Base-by-base conservation (phyloP, 139 green algal genomes). In the Pycnococcus provasolii region DNA sequence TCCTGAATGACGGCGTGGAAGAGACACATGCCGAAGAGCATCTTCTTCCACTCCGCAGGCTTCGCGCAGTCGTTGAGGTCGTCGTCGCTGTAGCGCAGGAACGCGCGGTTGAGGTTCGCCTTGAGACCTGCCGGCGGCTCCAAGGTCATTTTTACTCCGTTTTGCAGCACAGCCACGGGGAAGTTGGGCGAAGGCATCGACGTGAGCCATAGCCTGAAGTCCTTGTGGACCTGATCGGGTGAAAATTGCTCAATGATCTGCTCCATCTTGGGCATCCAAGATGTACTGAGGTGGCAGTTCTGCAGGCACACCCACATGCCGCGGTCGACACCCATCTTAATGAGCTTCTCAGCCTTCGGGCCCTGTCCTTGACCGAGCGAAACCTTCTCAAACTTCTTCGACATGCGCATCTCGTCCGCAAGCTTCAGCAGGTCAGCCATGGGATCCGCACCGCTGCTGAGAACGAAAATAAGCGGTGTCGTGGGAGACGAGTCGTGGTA, bases 351-450 rank as follows among this genome's bases (percentile, higher is more conserved):
- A 5, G 76, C 76, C 68, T 91, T 91, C 53, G 86, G 83, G 2
- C 85, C 86, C 77, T 93, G 86, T 7, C 85, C 86, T 66, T 93
- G 85, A 2, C 86, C 86, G 53, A 93, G 79, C 77, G 77, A 87
- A 72, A 90, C 85, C 77, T 89, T 86, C 45, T 90, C 86, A 69
- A 92, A 92, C 78, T 86, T 88, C 66, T 85, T 82, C 54, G 42
- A 76, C 73, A 90, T 88, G 60, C 79, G 77, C 71, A 89, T 81
- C 66, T 92, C 87, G 5, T 91, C 87, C 9, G 83, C 81, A n/a
- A 94, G 80, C 74, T 89, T 88, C 6, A 92, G 79, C 55, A 92
- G 67, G 62, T 92, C 86, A 0, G 84, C 83, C 86, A 92, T 92
- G 39, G 86, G 86, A 64, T 92, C 86, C 2, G 86, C 85, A 4